phyloP scores from a whole-genome alignment of 2,329 filamentous ascomycete species.

The Pseudomassariella vexata region DNA sequence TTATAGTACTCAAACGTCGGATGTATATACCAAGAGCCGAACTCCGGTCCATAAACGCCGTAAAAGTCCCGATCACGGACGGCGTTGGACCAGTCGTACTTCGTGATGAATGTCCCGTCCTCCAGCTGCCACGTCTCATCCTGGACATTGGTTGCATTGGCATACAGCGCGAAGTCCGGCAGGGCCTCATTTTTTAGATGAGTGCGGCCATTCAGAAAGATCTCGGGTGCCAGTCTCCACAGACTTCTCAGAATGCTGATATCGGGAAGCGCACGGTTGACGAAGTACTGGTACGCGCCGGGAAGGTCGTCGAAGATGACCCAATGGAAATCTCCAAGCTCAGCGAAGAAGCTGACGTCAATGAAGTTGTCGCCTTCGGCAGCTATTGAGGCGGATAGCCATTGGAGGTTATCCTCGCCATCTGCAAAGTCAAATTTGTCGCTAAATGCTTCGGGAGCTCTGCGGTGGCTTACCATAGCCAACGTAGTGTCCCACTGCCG shows the following conservation, averaged over 20 bases:
- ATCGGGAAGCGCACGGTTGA: conserved; percentile 40
- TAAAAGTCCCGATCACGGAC: conserved; percentile 34
- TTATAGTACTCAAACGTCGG: conserved; percentile 46
- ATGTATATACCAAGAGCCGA: conserved; percentile 47
- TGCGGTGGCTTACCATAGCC: conserved; percentile 18
- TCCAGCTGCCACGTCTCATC: conserved; percentile 46
- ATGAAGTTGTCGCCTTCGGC: conserved; percentile 31
- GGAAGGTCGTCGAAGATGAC: conserved; percentile 40
- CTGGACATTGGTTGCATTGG: conserved; percentile 39
- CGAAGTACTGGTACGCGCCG: conserved; percentile 48
- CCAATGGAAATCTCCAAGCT: conserved; percentile 45
- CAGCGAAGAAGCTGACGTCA: conserved; percentile 40
- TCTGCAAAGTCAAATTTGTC: no score
- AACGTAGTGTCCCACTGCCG: conserved; percentile 23
- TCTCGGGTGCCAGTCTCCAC: conserved; percentile 41
- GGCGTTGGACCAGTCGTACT: conserved; percentile 36
- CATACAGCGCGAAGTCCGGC: conserved; percentile 35
- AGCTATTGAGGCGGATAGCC: conserved; percentile 38
- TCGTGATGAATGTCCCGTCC: conserved; percentile 44
- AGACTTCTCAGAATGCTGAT: conserved; percentile 44
- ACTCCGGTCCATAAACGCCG: conserved; percentile 41
- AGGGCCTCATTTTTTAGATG: conserved; percentile 37
- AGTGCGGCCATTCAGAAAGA: conserved; percentile 39
- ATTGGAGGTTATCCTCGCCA: conserved; percentile 39
- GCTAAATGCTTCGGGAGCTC: no score